These are phyloP conservation scores for Daldinia concentrica DNA, from an alignment of 495 filamentous ascomycete species.

Conservation along the genomic window DNA sequence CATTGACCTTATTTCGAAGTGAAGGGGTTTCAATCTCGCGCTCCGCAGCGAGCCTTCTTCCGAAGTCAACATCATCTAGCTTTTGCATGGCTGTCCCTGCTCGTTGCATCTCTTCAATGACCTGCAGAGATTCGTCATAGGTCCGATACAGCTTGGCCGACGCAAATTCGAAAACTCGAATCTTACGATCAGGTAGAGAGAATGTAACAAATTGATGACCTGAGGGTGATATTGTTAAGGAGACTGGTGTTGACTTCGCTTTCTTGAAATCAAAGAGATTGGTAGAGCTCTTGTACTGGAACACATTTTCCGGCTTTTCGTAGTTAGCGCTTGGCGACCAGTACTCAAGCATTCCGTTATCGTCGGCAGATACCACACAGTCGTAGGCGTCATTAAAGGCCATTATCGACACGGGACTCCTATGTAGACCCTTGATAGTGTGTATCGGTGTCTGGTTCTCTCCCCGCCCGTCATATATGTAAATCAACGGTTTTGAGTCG, in stretches of 20 bases:
- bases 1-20: slow-evolving; percentile 77
- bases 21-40: slow-evolving; percentile 76
- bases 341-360: slow-evolving; percentile 96
- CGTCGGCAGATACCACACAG: slow-evolving; percentile 88
- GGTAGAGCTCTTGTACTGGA: slow-evolving; percentile 89
- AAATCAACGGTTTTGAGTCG: slow-evolving; percentile 72
- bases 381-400: slow-evolving; percentile 89
- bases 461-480: slow-evolving; percentile 89
- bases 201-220: slow-evolving; percentile 86
- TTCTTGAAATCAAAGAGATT: slow-evolving; percentile 98
- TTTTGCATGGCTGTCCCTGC: slow-evolving; percentile 81
- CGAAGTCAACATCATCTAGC: slow-evolving; percentile 90
- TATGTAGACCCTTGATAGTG: slow-evolving; percentile 76
- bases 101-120: slow-evolving; percentile 92
- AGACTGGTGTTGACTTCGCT: slow-evolving; percentile 83
- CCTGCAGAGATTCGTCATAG: slow-evolving; percentile 91
- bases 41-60: slow-evolving; percentile 86
- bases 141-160: slow-evolving; percentile 87
- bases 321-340: slow-evolving; percentile 84
- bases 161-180: slow-evolving; percentile 92
- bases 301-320: slow-evolving; percentile 92
- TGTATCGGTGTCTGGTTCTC: slow-evolving; percentile 79
- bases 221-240: slow-evolving; percentile 86
- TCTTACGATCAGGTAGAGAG: slow-evolving; percentile 91
- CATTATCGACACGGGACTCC: slow-evolving; percentile 80